phyloP scores from a whole-genome alignment of 139 green algal species.

The Klebsormidium nitens region DNA sequence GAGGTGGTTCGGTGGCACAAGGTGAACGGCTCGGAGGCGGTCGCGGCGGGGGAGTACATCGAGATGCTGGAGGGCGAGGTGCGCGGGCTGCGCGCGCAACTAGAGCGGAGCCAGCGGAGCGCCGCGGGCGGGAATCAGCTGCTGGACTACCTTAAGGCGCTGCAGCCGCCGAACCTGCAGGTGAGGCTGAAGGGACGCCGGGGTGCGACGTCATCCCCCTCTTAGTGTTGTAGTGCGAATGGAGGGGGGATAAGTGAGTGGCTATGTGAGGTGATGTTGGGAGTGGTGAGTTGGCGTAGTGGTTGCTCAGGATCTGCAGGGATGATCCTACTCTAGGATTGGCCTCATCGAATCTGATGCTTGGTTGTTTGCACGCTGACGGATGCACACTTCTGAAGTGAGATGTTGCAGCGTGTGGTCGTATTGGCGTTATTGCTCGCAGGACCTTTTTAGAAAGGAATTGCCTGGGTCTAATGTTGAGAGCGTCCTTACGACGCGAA shows the following conservation, averaged over 20 bases:
- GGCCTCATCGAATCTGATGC: not conserved
- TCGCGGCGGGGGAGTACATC: constrained; percentile 72
- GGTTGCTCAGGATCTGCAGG: not conserved
- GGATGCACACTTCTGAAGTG: too few relatives aligned
- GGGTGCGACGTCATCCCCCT: constrained; percentile 24
- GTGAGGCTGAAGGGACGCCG: too few relatives aligned
- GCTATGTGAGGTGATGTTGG: not conserved
- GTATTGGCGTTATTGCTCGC: too few relatives aligned
- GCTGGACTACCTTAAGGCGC: constrained; percentile 68
- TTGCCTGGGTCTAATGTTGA: too few relatives aligned
- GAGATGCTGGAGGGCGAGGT: constrained; percentile 60
- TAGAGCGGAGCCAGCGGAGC: constrained; percentile 12
- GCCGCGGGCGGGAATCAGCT: constrained; percentile 22
- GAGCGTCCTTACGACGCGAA: too few relatives aligned
- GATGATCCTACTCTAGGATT: not conserved
- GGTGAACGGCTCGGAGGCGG: constrained; percentile 49
- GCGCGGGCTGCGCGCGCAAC: constrained; percentile 1
- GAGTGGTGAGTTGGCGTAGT: not conserved
- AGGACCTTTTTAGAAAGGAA: too few relatives aligned
- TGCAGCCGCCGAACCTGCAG: constrained; percentile 50
- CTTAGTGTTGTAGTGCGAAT: constrained; percentile 4
- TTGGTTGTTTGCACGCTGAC: not conserved
- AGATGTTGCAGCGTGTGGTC: too few relatives aligned
- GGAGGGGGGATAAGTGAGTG: not conserved
- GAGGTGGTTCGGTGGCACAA: constrained; percentile 80